A percentile compares a stretch with the other conserved stretches of the same genome.
Evolutionary conservation across 2,329 filamentous ascomycete species (phyloP).

Genomic region (Blastomyces gilchristii): DNA sequence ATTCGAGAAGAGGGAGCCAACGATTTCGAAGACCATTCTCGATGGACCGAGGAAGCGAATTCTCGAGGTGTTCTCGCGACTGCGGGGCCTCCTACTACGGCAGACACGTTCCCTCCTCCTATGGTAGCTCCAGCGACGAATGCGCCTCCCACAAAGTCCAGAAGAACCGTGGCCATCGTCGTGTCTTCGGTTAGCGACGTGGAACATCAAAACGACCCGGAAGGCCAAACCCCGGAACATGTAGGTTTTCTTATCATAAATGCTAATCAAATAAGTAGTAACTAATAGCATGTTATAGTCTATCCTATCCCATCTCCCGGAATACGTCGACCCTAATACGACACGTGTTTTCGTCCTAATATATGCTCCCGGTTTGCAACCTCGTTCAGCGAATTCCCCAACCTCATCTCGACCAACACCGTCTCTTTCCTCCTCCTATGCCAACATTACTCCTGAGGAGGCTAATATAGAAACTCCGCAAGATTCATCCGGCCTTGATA

Average conservation of each 20-base stretch:
- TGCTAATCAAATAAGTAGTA: not conserved
- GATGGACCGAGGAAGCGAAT: conserved; percentile 85
- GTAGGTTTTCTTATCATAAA: conserved; percentile 45
- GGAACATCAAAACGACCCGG: conserved; percentile 38
- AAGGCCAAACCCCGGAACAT: conserved; percentile 51
- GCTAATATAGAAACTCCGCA: conserved; percentile 33
- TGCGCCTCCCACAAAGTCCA: conserved; percentile 36
- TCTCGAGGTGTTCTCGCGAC: conserved; percentile 41
- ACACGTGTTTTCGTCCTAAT: conserved; percentile 80
- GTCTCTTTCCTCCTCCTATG: conserved; percentile 71
- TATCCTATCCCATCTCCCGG: conserved; percentile 79
- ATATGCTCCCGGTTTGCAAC: conserved; percentile 71
- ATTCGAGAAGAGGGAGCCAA: conserved; percentile 75
- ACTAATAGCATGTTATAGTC: conserved; percentile 45
- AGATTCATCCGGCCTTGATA: conserved; percentile 48
- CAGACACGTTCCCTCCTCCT: conserved; percentile 21
- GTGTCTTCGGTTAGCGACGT: conserved; percentile 61
- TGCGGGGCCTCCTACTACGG: conserved; percentile 20
- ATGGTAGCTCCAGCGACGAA: conserved; percentile 25
- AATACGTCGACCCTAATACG: conserved; percentile 60
- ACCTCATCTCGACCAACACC: conserved; percentile 46
- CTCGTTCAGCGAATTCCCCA: conserved; percentile 32
- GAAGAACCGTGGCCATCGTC: conserved; percentile 77
- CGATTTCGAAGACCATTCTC: conserved; percentile 73
- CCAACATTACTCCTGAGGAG: conserved; percentile 69